Conservation (phyloP, 371 early-diverging fungal species). For the Choanephora cucurbitarum region DNA sequence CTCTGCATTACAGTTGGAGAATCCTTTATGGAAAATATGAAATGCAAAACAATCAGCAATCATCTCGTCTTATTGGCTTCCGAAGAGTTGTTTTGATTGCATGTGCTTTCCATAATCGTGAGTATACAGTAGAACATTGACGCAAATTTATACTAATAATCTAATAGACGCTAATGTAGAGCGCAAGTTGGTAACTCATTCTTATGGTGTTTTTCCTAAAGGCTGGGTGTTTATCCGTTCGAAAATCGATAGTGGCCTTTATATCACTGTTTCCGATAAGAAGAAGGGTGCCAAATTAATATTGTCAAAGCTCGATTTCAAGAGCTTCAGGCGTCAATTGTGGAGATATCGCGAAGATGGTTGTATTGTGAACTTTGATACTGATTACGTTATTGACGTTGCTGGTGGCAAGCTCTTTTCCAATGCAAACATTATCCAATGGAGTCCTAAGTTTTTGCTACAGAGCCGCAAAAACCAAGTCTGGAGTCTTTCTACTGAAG, state of each 20-base stretch:
- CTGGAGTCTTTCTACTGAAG: conserved; percentile 48
- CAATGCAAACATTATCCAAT: conserved; percentile 37
- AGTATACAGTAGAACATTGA: conserved; percentile 2
- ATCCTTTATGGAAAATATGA: conserved; percentile 39
- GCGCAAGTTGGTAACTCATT: conserved; percentile 37
- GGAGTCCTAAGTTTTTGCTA: conserved; percentile 38
- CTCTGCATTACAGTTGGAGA: conserved; percentile 36
- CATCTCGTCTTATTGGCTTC: conserved; percentile 18
- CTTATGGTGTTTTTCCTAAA: conserved; percentile 48
- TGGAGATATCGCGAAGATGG: conserved; percentile 59
- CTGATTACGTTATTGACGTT: conserved; percentile 57
- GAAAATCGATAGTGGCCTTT: conserved; percentile 33
- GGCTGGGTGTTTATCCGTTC: conserved; percentile 51
- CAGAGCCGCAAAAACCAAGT: conserved; percentile 46
- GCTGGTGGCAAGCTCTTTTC: conserved; percentile 45
- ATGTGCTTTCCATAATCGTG: conserved; percentile 20
- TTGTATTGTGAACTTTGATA: conserved; percentile 54
- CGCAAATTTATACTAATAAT: not conserved
- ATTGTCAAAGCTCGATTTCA: conserved; percentile 34
- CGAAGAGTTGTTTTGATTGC: conserved; percentile 32
- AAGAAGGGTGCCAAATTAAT: conserved; percentile 42
- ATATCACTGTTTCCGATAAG: conserved; percentile 30
- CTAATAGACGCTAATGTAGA: conserved; percentile 19
- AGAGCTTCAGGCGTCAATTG: conserved; percentile 48
- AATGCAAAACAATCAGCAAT: not conserved